Evolutionary conservation across 208 protist species (phyloP).

Genomic region (Naegleria lovaniensis): DNA sequence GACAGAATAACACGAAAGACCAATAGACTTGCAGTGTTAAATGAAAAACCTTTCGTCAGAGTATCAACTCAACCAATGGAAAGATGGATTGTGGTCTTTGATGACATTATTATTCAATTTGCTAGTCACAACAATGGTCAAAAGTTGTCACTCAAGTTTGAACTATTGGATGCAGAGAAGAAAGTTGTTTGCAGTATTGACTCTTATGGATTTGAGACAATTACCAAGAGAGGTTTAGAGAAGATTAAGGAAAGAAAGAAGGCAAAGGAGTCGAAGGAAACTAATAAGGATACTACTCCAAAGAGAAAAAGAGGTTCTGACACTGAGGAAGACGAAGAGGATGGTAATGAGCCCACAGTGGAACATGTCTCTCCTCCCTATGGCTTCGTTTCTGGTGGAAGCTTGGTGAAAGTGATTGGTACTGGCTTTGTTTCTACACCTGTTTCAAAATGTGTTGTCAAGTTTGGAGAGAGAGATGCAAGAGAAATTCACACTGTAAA

Average conservation of each 20-base stretch:
- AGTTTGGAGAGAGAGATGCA: not conserved
- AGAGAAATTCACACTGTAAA: not conserved
- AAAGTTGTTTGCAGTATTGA: not conserved
- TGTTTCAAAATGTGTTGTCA: not conserved
- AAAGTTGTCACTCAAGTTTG: not conserved
- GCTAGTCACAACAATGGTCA: not conserved
- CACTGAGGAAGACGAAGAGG: not conserved
- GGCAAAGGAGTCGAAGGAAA: not conserved
- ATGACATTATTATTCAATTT: conserved; percentile 12
- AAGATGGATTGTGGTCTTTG: not conserved
- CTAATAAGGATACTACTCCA: too few relatives aligned
- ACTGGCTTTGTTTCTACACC: not conserved
- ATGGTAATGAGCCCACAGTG: not conserved
- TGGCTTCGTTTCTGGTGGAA: not conserved
- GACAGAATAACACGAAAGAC: not conserved
- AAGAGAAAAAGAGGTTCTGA: conserved; percentile 11
- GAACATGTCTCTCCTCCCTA: not conserved
- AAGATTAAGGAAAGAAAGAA: conserved; percentile 8
- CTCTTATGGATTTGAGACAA: conserved; percentile 22
- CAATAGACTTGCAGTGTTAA: not conserved
- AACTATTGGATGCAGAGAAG: not conserved
- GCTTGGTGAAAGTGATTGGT: not conserved
- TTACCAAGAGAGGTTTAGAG: conserved; percentile 22
- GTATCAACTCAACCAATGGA: not conserved
- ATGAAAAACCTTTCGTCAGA: not conserved